Conservation (phyloP, 345 rosid species). For the Acer yangbiense region DNA sequence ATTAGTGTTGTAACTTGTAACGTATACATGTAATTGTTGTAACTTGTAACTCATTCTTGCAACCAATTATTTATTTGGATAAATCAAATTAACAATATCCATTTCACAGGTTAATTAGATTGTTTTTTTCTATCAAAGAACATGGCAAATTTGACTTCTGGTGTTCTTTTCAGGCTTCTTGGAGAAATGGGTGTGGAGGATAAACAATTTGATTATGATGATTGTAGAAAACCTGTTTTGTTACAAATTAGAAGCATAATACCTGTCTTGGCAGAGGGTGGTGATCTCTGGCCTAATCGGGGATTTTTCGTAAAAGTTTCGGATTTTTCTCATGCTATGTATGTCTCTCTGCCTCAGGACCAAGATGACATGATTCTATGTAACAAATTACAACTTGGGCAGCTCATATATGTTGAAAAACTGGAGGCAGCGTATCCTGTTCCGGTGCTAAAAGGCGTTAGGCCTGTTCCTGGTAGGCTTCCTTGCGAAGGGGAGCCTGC, state of each 20-base stretch:
- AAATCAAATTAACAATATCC: too few relatives aligned
- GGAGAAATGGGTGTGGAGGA: slow-evolving; percentile 50
- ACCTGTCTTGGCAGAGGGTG: slow-evolving; percentile 58
- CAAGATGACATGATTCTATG: slow-evolving; percentile 63
- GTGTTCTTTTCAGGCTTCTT: slow-evolving; percentile 63
- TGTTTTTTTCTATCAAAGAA: not conserved
- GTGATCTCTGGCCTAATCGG: slow-evolving; percentile 73
- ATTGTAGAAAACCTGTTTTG: slow-evolving; percentile 47
- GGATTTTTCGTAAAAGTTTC: slow-evolving; percentile 72
- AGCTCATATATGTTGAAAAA: slow-evolving; percentile 51
- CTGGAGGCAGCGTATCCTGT: slow-evolving; percentile 71
- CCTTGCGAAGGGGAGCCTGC: slow-evolving; percentile 46
- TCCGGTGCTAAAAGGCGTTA: slow-evolving; percentile 61
- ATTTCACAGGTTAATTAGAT: not conserved
- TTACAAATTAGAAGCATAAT: slow-evolving; percentile 72
- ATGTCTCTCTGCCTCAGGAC: slow-evolving; percentile 64
- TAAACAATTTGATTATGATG: slow-evolving; percentile 14
- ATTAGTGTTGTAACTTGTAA: not conserved
- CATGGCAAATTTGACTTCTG: slow-evolving; percentile 53
- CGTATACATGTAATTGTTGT: too few relatives aligned
- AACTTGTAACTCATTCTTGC: not conserved
- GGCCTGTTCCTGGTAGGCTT: slow-evolving; percentile 60
- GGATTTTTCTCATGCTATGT: slow-evolving; percentile 62
- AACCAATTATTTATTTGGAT: not conserved
- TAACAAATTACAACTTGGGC: slow-evolving; percentile 58